Evolutionary conservation across 2,329 filamentous ascomycete genomes (phyloP).

Genomic region (Xenoacremonium recifei): DNA sequence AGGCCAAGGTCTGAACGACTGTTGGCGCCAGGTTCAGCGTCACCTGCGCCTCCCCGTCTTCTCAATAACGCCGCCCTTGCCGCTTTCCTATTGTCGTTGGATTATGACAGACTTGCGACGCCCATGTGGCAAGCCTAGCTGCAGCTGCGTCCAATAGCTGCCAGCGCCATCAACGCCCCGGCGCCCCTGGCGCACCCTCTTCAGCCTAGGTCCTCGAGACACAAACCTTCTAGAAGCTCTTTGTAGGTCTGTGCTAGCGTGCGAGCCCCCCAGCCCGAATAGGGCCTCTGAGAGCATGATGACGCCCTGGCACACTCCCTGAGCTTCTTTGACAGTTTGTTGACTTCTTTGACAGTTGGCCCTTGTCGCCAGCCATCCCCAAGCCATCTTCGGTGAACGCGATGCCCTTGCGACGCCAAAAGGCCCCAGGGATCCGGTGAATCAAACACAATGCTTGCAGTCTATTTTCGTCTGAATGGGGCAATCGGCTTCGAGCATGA

Average conservation of each 20-base stretch:
- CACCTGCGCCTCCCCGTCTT: slow-evolving; percentile 6
- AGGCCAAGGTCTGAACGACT: no score
- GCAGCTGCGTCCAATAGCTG: slow-evolving; percentile 9
- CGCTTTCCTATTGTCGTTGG: slow-evolving; percentile 10
- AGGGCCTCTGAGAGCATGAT: background rate
- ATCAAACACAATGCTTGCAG: slow-evolving; percentile 19
- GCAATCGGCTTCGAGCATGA: slow-evolving; percentile 16
- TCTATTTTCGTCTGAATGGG: slow-evolving; percentile 18
- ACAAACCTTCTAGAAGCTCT: slow-evolving; percentile 18
- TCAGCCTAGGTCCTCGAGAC: background rate
- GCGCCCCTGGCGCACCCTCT: no score
- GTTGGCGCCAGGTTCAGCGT: slow-evolving; percentile 4
- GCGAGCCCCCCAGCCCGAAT: background rate
- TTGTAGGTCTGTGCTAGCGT: no score
- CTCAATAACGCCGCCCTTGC: slow-evolving; percentile 8
- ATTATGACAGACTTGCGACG: slow-evolving; percentile 4
- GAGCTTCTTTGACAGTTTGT: background rate
- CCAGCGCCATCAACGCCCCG: slow-evolving; percentile 2
- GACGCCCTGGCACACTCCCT: background rate
- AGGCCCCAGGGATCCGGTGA: slow-evolving; percentile 13
- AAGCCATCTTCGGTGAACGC: slow-evolving; percentile 23
- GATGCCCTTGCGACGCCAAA: slow-evolving; percentile 17
- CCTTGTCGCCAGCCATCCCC: slow-evolving; percentile 12
- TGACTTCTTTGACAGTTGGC: background rate
- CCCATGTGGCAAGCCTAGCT: slow-evolving; percentile 11